A percentile compares a stretch with the other conserved stretches of the same genome.
These are phyloP conservation scores for Penstemon davidsonii DNA, from an alignment of 257 asterid genomes.

Conservation along the genomic window DNA sequence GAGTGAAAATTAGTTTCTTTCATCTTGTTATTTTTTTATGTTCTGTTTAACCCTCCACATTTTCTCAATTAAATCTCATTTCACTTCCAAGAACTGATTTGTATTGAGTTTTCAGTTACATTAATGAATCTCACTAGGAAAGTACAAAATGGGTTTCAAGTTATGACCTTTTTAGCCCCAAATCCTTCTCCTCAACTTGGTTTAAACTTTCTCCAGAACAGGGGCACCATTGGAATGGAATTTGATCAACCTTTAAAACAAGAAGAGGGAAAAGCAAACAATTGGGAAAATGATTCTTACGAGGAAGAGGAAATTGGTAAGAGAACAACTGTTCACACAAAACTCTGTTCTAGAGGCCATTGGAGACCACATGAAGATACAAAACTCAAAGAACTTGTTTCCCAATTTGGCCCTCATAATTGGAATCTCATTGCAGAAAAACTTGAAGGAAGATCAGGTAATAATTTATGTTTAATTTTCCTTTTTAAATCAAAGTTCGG, in stretches of 20 bases:
- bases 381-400: slow-evolving; percentile 44
- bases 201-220: slow-evolving; percentile 11
- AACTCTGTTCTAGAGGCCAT: slow-evolving; percentile 49
- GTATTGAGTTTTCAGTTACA: slow-evolving; percentile 13
- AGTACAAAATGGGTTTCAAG: slow-evolving; percentile 8
- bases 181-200: not conserved
- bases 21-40: not conserved
- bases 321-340: slow-evolving; percentile 26
- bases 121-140: slow-evolving; percentile 33
- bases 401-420: slow-evolving; percentile 55
- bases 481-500: not conserved
- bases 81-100: slow-evolving; percentile 20
- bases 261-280: slow-evolving; percentile 1
- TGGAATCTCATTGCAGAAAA: slow-evolving; percentile 60
- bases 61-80: slow-evolving; percentile 18
- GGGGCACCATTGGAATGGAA: slow-evolving; percentile 22
- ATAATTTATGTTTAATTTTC: not conserved
- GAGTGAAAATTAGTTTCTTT: not conserved
- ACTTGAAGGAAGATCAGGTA: slow-evolving; percentile 58
- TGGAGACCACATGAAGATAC: slow-evolving; percentile 59
- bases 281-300: slow-evolving; percentile 13
- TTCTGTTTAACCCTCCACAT: not conserved
- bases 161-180: slow-evolving; percentile 35
- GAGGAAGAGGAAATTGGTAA: slow-evolving; percentile 18
- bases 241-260: slow-evolving; percentile 17